Conservation (phyloP, 2,329 filamentous ascomycete species). For the Penicillium hesseltinei region DNA sequence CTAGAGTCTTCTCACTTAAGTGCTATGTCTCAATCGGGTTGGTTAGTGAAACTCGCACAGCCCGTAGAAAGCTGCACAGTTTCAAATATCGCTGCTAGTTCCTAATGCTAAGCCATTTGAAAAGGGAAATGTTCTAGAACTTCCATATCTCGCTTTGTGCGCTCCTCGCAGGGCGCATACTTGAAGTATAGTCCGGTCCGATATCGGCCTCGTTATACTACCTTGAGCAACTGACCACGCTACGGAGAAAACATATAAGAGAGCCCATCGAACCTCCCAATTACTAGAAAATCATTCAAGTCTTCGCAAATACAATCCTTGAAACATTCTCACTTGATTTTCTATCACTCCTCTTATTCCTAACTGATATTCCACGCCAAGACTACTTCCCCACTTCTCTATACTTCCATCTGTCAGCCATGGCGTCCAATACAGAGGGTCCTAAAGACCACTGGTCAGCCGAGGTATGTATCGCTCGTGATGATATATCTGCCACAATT, state of each 20-base stretch:
- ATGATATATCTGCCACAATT: not conserved
- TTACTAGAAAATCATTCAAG: not conserved
- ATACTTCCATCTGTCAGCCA: not conserved
- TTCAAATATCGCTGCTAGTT: not conserved
- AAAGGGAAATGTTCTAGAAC: not conserved
- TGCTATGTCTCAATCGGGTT: not conserved
- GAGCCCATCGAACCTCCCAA: not conserved
- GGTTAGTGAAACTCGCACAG: not conserved
- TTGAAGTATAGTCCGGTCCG: not conserved
- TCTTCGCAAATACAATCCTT: not conserved
- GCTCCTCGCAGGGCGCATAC: not conserved
- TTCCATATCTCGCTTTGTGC: not conserved
- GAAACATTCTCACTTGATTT: not conserved
- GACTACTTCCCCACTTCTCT: not conserved
- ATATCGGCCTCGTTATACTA: constrained; percentile 5
- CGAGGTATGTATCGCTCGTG: constrained; percentile 25
- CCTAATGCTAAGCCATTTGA: too few relatives aligned
- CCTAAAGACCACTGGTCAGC: constrained; percentile 41
- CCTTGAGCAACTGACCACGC: not conserved
- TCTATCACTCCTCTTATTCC: not conserved
- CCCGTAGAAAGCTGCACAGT: not conserved
- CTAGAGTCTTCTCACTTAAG: not conserved
- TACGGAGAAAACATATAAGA: constrained; percentile 1
- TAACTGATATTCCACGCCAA: not conserved
- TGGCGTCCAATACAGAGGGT: not conserved